phyloP scores from a whole-genome alignment of 169 alveolate genomes.

The Plasmodium blacklocki region DNA sequence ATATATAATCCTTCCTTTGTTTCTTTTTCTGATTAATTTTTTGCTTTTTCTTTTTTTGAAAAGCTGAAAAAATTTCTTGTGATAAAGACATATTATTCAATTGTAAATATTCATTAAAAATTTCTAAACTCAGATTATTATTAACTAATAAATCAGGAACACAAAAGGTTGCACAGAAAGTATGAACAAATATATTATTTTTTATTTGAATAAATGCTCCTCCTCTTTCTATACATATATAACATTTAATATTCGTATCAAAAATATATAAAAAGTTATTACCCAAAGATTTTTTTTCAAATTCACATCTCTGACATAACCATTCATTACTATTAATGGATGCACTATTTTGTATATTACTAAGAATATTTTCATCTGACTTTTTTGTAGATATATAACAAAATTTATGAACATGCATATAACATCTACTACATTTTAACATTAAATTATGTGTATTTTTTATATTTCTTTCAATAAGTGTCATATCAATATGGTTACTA shows the following conservation, averaged over 20 bases:
- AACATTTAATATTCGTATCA: slow-evolving; percentile 50
- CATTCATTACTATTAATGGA: slow-evolving; percentile 47
- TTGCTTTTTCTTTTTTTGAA: slow-evolving; percentile 6
- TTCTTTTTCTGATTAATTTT: slow-evolving; percentile 7
- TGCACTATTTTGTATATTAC: slow-evolving; percentile 5
- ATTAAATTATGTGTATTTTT: slow-evolving; percentile 32
- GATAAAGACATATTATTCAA: slow-evolving; percentile 28
- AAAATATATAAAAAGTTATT: slow-evolving; percentile 49
- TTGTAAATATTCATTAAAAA: slow-evolving; percentile 32
- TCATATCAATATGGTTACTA: not conserved
- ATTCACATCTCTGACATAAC: slow-evolving; percentile 75
- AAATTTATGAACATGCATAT: slow-evolving; percentile 67
- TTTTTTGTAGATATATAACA: slow-evolving; percentile 65
- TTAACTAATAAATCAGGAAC: slow-evolving; percentile 64
- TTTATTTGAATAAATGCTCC: slow-evolving; percentile 62
- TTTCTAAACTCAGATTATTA: slow-evolving; percentile 29
- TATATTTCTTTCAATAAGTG: slow-evolving; percentile 29
- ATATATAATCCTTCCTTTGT: not conserved
- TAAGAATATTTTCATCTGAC: slow-evolving; percentile 34
- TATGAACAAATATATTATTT: slow-evolving; percentile 44
- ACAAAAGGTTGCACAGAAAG: slow-evolving; percentile 69
- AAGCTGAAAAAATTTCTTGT: slow-evolving; percentile 16
- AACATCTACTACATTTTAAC: slow-evolving; percentile 64
- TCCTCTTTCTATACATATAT: slow-evolving; percentile 73
- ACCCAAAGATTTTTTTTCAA: slow-evolving; percentile 63